Conservation (phyloP, 768 basidiomycete species). For the Myochromella boudieri region DNA sequence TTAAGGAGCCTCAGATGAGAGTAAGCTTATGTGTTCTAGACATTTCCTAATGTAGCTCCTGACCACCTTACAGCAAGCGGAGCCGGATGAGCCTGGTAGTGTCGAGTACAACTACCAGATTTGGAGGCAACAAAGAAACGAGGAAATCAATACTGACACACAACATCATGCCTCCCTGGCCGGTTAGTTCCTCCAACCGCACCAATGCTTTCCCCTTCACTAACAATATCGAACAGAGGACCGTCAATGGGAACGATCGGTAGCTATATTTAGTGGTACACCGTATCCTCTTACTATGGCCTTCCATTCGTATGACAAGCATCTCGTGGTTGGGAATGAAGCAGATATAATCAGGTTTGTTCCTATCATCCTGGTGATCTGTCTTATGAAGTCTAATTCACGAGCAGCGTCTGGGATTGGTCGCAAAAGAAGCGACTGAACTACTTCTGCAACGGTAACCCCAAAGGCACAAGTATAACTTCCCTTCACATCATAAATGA, state of each 20-base stretch:
- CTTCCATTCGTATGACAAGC: conserved; percentile 92
- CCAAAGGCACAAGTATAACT: conserved; percentile 79
- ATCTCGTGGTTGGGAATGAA: conserved; percentile 85
- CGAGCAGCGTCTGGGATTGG: conserved; percentile 91
- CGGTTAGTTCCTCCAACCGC: conserved; percentile 44
- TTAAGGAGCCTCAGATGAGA: conserved; percentile 98
- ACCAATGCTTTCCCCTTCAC: not conserved
- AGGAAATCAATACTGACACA: conserved; percentile 71
- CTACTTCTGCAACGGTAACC: conserved; percentile 88
- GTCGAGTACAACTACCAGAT: conserved; percentile 92
- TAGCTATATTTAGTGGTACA: conserved; percentile 59
- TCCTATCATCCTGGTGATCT: not conserved
- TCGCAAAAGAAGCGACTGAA: conserved; percentile 73
- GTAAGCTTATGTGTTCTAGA: conserved; percentile 41
- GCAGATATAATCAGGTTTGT: conserved; percentile 80
- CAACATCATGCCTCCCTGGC: conserved; percentile 69
- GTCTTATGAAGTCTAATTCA: conserved; percentile 1
- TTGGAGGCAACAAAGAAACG: conserved; percentile 91
- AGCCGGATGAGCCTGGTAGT: conserved; percentile 95
- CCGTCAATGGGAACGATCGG: conserved; percentile 71
- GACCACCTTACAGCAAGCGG: conserved; percentile 67
- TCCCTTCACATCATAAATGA: conserved; percentile 93
- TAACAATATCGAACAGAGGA: conserved; percentile 38
- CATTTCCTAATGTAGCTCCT: conserved; percentile 11
- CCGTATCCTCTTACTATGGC: conserved; percentile 73